phyloP scores from a whole-genome alignment of 2,329 filamentous ascomycete species.

The Penicillium digitatum region DNA sequence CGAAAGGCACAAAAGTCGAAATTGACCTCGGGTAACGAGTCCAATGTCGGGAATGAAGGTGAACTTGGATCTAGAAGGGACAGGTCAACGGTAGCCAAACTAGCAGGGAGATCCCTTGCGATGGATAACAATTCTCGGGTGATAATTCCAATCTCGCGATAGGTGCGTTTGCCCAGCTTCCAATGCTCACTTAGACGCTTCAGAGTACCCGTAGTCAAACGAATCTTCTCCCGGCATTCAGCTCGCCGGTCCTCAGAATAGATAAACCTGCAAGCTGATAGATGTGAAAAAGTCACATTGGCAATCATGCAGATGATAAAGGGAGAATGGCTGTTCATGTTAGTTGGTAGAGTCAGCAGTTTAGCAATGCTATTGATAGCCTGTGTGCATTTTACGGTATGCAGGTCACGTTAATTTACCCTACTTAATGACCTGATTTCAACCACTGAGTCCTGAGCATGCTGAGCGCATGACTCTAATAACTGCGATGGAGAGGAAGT shows the following conservation, averaged over 20 bases:
- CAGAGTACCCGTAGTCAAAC: constrained; percentile 39
- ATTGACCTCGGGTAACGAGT: not conserved
- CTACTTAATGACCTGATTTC: not conserved
- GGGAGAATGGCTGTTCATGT: constrained; percentile 36
- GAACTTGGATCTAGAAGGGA: not conserved
- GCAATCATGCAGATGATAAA: constrained; percentile 44
- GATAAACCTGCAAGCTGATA: constrained; percentile 46
- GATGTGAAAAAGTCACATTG: constrained; percentile 54
- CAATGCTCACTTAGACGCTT: constrained; percentile 36
- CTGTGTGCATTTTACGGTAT: constrained; percentile 37
- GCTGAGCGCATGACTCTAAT: not conserved
- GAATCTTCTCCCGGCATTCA: constrained; percentile 39
- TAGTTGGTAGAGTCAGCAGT: constrained; percentile 36
- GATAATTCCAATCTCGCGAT: constrained; percentile 40
- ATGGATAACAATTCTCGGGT: constrained; percentile 31
- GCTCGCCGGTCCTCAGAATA: constrained; percentile 30
- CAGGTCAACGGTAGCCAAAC: not conserved
- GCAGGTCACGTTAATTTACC: constrained; percentile 29
- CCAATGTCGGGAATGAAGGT: not conserved
- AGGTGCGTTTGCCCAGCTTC: constrained; percentile 32
- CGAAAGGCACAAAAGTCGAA: constrained; percentile 3
- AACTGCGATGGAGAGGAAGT: not conserved
- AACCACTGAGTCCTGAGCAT: not conserved
- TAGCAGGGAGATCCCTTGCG: not conserved
- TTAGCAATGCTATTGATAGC: constrained; percentile 38